Evolutionary conservation across 129 eudicot genomes (phyloP).

Genomic region (Dittrichia graveolens): DNA sequence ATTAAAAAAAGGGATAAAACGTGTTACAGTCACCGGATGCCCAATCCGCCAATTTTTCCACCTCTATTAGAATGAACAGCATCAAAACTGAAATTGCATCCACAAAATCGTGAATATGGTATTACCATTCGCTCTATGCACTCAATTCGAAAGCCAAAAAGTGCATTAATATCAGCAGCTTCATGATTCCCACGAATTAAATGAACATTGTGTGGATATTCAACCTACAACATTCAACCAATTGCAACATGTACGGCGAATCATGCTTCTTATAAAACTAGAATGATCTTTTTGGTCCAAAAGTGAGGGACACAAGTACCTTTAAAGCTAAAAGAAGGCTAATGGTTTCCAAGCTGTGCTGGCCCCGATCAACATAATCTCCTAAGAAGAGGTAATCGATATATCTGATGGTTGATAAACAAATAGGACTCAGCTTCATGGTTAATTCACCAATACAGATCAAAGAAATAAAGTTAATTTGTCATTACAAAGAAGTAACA

Average conservation of each 20-base stretch:
- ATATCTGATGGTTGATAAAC: slow-evolving; percentile 52
- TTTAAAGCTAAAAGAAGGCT: slow-evolving; percentile 87
- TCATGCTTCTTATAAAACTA: not conserved
- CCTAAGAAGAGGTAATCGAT: slow-evolving; percentile 98
- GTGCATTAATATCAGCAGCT: slow-evolving; percentile 99
- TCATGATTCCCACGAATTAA: slow-evolving; percentile 99
- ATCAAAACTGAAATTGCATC: not conserved
- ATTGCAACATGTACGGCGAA: slow-evolving; percentile 8
- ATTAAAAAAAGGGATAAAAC: too few relatives aligned
- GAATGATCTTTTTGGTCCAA: not conserved
- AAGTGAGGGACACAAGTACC: slow-evolving; percentile 40
- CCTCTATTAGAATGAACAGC: not conserved
- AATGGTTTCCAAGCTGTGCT: slow-evolving; percentile 95
- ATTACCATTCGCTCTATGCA: slow-evolving; percentile 98
- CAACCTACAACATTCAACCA: slow-evolving; percentile 58
- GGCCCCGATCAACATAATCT: slow-evolving; percentile 97
- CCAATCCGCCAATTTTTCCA: not conserved
- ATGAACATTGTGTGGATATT: slow-evolving; percentile 87
- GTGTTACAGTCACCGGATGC: too few relatives aligned
- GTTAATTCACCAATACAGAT: not conserved
- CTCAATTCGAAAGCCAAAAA: slow-evolving; percentile 97
- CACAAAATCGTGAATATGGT: slow-evolving; percentile 5
- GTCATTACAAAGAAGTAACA: not conserved
- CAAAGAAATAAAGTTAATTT: not conserved
- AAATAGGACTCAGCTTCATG: not conserved